These are phyloP conservation scores for Xylaria nigripes DNA, from an alignment of 495 filamentous ascomycete genomes.

Conservation along the genomic window DNA sequence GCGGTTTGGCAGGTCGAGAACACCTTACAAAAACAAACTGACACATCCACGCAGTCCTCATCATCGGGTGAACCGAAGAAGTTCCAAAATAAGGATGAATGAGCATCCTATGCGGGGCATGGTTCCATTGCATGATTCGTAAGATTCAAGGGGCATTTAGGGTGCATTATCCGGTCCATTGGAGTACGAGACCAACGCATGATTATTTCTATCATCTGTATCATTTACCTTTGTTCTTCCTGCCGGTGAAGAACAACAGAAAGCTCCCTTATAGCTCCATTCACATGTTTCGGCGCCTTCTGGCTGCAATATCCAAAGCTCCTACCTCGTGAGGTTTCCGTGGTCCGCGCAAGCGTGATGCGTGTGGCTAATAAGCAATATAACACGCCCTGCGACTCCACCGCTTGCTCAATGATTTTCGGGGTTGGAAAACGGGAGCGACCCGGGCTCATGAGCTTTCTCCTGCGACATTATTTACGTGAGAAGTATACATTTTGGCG, in stretches of 20 bases:
- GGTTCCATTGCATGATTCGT: background rate
- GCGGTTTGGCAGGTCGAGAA: conserved; percentile 81
- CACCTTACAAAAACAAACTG: conserved; percentile 46
- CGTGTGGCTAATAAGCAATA: background rate
- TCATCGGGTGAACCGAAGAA: background rate
- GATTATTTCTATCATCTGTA: background rate
- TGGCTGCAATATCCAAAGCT: background rate
- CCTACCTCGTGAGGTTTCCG: background rate
- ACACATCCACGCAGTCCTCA: conserved; percentile 12
- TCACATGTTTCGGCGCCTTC: background rate
- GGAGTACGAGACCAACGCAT: background rate
- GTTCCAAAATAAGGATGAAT: conserved; percentile 14
- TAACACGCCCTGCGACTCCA: background rate
- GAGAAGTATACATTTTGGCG: background rate
- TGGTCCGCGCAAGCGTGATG: background rate
- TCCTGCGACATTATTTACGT: background rate
- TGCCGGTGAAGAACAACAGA: background rate
- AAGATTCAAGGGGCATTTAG: background rate
- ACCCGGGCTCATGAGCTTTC: background rate
- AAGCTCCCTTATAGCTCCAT: background rate
- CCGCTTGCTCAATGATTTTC: background rate
- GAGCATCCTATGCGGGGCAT: background rate
- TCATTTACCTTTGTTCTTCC: background rate
- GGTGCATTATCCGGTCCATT: background rate
- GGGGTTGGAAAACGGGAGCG: background rate